Evolutionary conservation across 192 early-diverging fungal genomes (phyloP).

Genomic region (Allomyces javanicus): DNA sequence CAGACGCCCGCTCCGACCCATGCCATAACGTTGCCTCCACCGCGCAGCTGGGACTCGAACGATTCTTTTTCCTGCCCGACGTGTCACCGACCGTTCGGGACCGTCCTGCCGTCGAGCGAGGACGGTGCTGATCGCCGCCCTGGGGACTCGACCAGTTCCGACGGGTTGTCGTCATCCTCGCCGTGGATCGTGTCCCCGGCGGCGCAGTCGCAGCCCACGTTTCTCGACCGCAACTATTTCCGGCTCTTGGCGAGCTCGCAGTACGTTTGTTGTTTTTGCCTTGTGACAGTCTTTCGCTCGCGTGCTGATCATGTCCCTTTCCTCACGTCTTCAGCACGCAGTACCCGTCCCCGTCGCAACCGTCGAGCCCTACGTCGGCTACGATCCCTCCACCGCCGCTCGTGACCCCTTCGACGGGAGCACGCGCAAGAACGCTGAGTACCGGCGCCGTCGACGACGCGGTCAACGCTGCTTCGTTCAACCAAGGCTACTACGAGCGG

Average conservation of each 20-base stretch:
- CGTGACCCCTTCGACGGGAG: slow-evolving; percentile 10
- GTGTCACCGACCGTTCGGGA: background rate
- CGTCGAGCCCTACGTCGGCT: background rate
- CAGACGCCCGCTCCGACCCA: slow-evolving; percentile 10
- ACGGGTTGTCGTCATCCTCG: background rate
- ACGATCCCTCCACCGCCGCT: slow-evolving; percentile 10
- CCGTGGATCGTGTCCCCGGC: background rate
- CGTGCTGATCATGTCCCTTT: slow-evolving; percentile 1
- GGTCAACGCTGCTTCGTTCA: slow-evolving; percentile 49
- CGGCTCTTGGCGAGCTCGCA: slow-evolving; percentile 23
- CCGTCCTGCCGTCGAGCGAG: background rate
- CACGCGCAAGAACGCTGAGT: slow-evolving; percentile 3
- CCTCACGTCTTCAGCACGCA: background rate
- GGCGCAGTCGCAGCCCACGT: slow-evolving; percentile 3
- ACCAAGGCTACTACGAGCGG: slow-evolving; percentile 85
- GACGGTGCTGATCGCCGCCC: background rate
- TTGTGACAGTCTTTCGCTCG: slow-evolving; percentile 4
- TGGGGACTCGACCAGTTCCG: background rate
- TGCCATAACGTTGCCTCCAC: background rate
- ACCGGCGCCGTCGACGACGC: background rate
- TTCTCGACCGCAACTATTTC: slow-evolving; percentile 38
- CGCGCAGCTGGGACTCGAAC: too few relatives aligned
- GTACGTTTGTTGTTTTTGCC: background rate
- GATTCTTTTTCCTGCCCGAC: too few relatives aligned
- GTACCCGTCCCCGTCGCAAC: slow-evolving; percentile 3